A percentile compares a stretch with the other conserved stretches of the same genome.
These are phyloP conservation scores for Aspergillus jensenii DNA, from an alignment of 2,329 filamentous ascomycete genomes.

Conservation along the genomic window DNA sequence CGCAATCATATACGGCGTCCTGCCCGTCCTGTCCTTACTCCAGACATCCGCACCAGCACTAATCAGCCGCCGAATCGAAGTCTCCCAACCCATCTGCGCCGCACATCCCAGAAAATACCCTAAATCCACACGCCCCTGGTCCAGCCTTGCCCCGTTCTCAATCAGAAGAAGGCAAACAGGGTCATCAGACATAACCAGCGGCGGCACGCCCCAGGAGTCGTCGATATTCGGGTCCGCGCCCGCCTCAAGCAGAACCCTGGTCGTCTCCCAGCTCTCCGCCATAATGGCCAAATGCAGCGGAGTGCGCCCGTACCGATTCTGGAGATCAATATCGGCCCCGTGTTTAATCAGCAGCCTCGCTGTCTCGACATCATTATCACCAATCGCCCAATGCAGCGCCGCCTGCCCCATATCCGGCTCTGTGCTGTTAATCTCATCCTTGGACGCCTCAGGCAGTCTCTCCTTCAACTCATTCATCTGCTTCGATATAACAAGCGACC, in stretches of 20 bases:
- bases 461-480: background rate
- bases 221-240: background rate
- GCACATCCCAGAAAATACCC: background rate
- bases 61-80: background rate
- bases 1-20: slow-evolving; percentile 5
- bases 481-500: background rate
- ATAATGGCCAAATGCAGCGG: background rate
- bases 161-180: background rate
- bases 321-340: slow-evolving; percentile 7
- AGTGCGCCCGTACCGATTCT: slow-evolving; percentile 3
- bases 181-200: background rate
- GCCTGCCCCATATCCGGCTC: slow-evolving; percentile 11
- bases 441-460: background rate
- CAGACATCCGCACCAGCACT: background rate
- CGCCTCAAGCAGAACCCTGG: background rate
- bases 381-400: slow-evolving; percentile 4
- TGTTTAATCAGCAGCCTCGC: background rate
- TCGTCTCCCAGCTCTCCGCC: background rate
- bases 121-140: background rate
- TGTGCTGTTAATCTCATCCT: background rate
- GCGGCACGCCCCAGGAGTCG: background rate
- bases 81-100: background rate
- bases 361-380: background rate
- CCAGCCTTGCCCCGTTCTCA: background rate
- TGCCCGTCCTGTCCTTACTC: background rate